Base-by-base conservation (phyloP, 441 rosid genomes). In the Jatropha multifida region DNA sequence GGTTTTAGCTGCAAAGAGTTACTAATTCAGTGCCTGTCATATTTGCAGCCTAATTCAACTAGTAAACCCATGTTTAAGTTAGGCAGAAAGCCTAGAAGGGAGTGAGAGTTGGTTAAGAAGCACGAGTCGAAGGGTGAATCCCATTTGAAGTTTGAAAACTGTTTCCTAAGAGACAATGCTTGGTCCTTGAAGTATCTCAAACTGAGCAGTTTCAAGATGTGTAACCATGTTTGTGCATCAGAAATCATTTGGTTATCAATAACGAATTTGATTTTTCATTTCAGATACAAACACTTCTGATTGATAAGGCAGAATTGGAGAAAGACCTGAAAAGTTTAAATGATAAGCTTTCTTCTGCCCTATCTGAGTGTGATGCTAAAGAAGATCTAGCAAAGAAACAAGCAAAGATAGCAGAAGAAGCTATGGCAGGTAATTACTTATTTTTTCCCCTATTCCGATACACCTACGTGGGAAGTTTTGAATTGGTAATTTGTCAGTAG, bases 301-400 rank as follows among this genome's bases (percentile, higher is more conserved):
- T 76, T 17, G 90, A 84, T 38, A 88, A 85, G 77, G 84, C 79
- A 27, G 92, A 86, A 77, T 69, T 86, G 78, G 95, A 89, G 82
- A 88, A 81, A 71, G 80, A 81, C 56, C 56, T 89, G 75, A 86
- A 77, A 74, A 77, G n/a, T 81, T 76, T 88, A 68, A 85, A 63
- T 27, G 87, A 83, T 42, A 90, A 87, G 86, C 95, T 92, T 80
- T 80, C 81, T 80, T 83, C 83, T 27, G 88, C 76, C 37, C 79
- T 85, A 48, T 76, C 84, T 6, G 94, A 86, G 68, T 83, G 82
- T 79, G 75, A 83, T 41, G 69, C 81, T 55, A 89, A 87, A 81
- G 89, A 88, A 17, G 82, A 83, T 56, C 77, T 85, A 64, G 74
- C 78, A 67, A 83, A 83, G 79, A 84, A 90, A 81, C 88, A 86